Base-by-base conservation (phyloP, 1,284 basidiomycete genomes). In the Trametes pubescens region DNA sequence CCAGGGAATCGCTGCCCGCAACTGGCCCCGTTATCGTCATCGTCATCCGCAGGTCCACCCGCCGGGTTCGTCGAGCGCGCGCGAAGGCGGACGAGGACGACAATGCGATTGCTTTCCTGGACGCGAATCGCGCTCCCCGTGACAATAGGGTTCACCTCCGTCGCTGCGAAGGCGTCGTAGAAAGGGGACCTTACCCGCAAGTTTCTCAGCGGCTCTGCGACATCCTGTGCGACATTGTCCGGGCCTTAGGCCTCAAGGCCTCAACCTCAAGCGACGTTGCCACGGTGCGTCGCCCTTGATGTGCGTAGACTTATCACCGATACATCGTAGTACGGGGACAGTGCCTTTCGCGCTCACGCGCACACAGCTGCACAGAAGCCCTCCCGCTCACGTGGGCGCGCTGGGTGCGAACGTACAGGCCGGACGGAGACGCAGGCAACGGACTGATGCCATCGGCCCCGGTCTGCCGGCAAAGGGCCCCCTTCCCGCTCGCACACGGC, bases 371-470 rank as follows among this genome's bases (percentile, higher is more conserved):
- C 29, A n/a, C 29, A 35, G 49, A 51, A 51, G 29, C 48, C 26
- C 26, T 26, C 48, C 29, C 48, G 48, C 49, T 29, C 49, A 51
- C 49, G 49, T 51, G 49, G 49, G 49, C 29, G 29, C 18, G 49
- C 29, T 9, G 18, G 26, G 49, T 51, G 49, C 49, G 49, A 51
- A 32, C 32, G 51, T 22, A 11, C 10, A 49, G 21, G 21, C 44
- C 44, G 44, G 29, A 34, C 10, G 18, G n/a, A 34, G 16, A 32
- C 4, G 32, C 18, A 51, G 49, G 29, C 8, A 18, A n/a, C 32
- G 49, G 14, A 16, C 49, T 51, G 49, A 51, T 51, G 49, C 49
- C 29, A 51, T 51, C 49, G 49, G 49, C 18, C 49, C 49, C 49
- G 49, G 29, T 51, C 49, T 51, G 49, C 49, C 49, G 49, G 49